Evolutionary conservation across 352 stramenopile species (phyloP), one percentile per base, ranked within the genome.

Genomic region (Phytopythium oedochilum): DNA sequence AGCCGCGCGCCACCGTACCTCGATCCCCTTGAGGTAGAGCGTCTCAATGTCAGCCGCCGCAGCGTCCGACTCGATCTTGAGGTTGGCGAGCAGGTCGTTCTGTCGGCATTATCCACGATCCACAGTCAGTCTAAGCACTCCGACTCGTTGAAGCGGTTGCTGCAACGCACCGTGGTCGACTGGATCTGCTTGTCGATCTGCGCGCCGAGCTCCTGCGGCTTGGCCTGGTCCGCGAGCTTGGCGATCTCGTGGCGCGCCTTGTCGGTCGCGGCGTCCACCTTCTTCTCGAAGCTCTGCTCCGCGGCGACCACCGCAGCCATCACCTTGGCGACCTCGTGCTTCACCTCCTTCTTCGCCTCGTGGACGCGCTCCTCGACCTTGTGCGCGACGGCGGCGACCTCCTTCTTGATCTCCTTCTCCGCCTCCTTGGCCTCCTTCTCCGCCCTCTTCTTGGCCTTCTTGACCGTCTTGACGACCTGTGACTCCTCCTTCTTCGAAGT

Each of bases 121-220:
- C 48, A 9, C 18, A 57, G 15, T 55, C 18, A 50, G 8, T 38
- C 40, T 1, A 31, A 51, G n/a, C n/a, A n/a, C n/a, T n/a, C n/a
- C n/a, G n/a, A n/a, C n/a, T n/a, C n/a, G n/a, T n/a, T n/a, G 4
- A 12, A 17, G 26, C 23, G 18, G 6, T 26, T 32, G 23, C 18
- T 2, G n/a, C 18, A 29, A 60, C 60, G 55, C 57, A 88, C 77
- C 60, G 79, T 88, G 3, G 79, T 86, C 23, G 75, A 67, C 53
- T 81, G 68, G 51, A 90, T 84, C 65, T 90, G 68, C 65, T 86
- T 71, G 55, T 83, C 66, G 40, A 88, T 72, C 53, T 81, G 73
- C 40, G 34, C 60, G 34, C 63, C 50, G 11, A 90, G 64, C 25
- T 64, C 59, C 23, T 71, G 64, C 3, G 82, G 70, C 23, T 70